phyloP scores from a whole-genome alignment of 73 alveolate genomes.

The Symbiodinium pilosum region DNA sequence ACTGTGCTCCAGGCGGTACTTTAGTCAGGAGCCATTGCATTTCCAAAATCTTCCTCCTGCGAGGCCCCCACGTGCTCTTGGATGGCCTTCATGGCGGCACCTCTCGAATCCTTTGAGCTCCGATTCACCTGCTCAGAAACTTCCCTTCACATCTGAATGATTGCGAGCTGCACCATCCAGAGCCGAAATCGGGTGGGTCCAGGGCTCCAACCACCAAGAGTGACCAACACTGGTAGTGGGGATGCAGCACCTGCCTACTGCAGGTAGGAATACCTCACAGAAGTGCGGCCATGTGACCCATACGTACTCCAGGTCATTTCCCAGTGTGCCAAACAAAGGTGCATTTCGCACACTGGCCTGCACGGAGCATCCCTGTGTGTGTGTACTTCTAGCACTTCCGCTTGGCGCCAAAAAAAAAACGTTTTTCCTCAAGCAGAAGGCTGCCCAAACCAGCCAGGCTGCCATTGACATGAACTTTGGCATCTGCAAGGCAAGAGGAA shows the following conservation, averaged over 20 bases:
- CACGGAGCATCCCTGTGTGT: no score
- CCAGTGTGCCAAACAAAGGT: constrained; percentile 65
- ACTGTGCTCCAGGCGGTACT: no score
- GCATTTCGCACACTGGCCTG: constrained; percentile 39
- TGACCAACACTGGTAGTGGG: background rate
- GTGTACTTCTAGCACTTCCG: no score
- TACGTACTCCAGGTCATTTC: constrained; percentile 53
- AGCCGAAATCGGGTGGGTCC: no score
- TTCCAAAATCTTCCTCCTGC: no score
- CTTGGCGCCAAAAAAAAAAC: no score
- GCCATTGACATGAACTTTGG: constrained; percentile 86
- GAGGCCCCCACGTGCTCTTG: constrained; percentile 11
- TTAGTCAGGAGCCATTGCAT: no score
- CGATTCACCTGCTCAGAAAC: constrained; percentile 50
- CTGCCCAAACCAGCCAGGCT: background rate
- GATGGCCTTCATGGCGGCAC: constrained; percentile 59
- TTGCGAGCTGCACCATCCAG: no score
- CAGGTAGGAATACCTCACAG: background rate
- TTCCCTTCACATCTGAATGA: no score
- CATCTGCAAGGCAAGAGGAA: constrained; percentile 38
- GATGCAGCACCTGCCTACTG: no score
- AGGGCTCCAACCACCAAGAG: no score
- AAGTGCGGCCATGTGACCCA: constrained; percentile 6
- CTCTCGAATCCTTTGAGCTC: constrained; percentile 43
- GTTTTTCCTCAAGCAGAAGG: background rate